Evolutionary conservation across 192 early-diverging fungal species (phyloP).

Genomic region (Geranomyces variabilis): DNA sequence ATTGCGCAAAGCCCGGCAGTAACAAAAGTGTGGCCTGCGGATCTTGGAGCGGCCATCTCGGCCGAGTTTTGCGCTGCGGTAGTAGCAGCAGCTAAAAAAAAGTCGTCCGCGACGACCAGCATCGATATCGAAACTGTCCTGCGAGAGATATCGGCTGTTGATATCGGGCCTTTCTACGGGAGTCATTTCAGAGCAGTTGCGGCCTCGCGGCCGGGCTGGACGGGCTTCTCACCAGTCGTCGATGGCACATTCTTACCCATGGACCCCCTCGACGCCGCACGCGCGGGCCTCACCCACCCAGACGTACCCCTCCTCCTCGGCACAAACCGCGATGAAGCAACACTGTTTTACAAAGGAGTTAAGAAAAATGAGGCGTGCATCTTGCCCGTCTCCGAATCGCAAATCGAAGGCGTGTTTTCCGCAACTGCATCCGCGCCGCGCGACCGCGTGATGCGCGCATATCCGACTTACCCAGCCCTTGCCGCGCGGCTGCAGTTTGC

Average conservation of each 20-base stretch:
- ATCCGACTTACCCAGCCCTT: background rate
- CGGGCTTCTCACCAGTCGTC: constrained; percentile 6
- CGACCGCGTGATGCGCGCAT: background rate
- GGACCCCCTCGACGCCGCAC: constrained; percentile 4
- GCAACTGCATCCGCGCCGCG: background rate
- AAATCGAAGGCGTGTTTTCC: background rate
- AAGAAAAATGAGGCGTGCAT: no score
- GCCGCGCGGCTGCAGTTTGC: background rate
- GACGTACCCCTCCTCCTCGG: constrained; percentile 15
- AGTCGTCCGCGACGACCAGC: no score
- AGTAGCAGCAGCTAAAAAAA: background rate
- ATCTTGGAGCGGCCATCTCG: background rate
- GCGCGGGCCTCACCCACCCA: background rate
- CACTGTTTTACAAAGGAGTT: background rate
- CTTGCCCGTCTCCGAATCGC: background rate
- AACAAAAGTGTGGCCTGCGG: background rate
- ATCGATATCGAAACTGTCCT: no score
- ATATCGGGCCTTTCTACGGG: no score
- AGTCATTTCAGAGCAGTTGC: background rate
- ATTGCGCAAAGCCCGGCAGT: constrained; percentile 12
- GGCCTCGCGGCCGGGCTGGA: background rate
- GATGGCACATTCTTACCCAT: constrained; percentile 1
- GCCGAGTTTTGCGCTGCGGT: background rate
- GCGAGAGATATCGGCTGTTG: no score
- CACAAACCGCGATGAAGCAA: constrained; percentile 4